Percentiles rank a stretch among this genome's conserved stretches.
Conservation (phyloP, 2,329 filamentous ascomycete species). For the Sporothrix variecibatus region DNA sequence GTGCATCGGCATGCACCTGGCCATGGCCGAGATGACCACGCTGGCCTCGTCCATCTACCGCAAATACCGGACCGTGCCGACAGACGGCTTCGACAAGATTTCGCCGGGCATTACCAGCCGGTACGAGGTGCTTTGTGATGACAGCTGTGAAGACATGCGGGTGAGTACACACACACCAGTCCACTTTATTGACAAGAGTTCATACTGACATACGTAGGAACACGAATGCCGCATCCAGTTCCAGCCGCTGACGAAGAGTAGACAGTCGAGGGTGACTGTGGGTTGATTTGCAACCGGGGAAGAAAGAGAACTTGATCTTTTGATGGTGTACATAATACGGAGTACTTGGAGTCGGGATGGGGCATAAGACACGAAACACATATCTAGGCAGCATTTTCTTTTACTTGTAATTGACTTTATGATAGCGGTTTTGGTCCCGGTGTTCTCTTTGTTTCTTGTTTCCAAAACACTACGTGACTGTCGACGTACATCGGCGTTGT, state of each 20-base stretch:
- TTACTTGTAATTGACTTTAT: too few species aligned
- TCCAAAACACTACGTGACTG: too few species aligned
- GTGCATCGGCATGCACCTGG: slow-evolving; percentile 59
- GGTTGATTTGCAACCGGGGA: too few species aligned
- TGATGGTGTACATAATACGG: too few species aligned
- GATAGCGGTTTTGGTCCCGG: too few species aligned
- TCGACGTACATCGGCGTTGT: too few species aligned
- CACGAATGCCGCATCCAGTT: slow-evolving; percentile 33
- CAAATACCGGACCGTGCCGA: slow-evolving; percentile 43
- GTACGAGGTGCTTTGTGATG: slow-evolving; percentile 46
- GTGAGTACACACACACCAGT: background rate
- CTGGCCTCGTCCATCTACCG: slow-evolving; percentile 48
- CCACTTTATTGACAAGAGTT: background rate
- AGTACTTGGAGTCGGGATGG: too few species aligned
- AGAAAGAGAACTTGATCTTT: too few species aligned
- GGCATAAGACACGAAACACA: too few species aligned
- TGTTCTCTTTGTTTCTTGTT: too few species aligned
- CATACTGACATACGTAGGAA: slow-evolving; percentile 25
- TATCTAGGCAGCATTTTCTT: too few species aligned
- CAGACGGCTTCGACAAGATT: slow-evolving; percentile 33
- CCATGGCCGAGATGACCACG: slow-evolving; percentile 54
- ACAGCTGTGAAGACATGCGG: slow-evolving; percentile 26
- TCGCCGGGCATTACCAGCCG: slow-evolving; percentile 45
- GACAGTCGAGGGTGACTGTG: too few species aligned
- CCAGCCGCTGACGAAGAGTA: background rate